Conservation (phyloP, 441 rosid genomes). For the Flueggea neowawraea region DNA sequence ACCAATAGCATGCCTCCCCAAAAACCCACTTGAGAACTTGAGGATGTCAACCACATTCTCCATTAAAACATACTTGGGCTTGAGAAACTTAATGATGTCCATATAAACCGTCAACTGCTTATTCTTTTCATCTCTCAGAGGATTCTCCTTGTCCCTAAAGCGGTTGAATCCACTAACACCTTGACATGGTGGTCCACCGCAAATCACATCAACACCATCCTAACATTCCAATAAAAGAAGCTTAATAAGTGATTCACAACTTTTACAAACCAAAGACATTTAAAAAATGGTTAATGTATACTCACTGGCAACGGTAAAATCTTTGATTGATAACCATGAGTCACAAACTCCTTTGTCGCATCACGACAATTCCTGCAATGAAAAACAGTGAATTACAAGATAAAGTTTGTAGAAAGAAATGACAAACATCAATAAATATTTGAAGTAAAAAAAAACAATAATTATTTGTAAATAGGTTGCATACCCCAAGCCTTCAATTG, state of each 20-base stretch:
- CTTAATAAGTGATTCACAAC: background rate
- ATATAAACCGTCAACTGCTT: slow-evolving; percentile 58
- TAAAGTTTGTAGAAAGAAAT: background rate
- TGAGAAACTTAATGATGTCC: slow-evolving; percentile 62
- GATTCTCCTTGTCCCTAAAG: slow-evolving; percentile 48
- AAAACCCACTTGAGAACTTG: slow-evolving; percentile 49
- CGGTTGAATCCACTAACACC: slow-evolving; percentile 89
- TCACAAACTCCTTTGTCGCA: slow-evolving; percentile 44
- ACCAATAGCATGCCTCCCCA: slow-evolving; percentile 71
- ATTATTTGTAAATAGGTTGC: background rate
- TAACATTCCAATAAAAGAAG: slow-evolving; percentile 13
- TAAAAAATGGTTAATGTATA: background rate
- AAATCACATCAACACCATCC: slow-evolving; percentile 73
- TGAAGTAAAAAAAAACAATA: no score
- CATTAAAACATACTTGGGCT: slow-evolving; percentile 72
- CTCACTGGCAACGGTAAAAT: slow-evolving; percentile 63
- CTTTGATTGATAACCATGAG: slow-evolving; percentile 33
- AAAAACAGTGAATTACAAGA: background rate
- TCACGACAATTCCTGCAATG: slow-evolving; percentile 40
- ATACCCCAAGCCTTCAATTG: slow-evolving; percentile 55
- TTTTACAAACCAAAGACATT: background rate
- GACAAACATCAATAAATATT: background rate
- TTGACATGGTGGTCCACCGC: slow-evolving; percentile 95
- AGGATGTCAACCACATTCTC: slow-evolving; percentile 83
- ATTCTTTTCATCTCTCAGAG: slow-evolving; percentile 63